phyloP scores from a whole-genome alignment of 1,284 basidiomycete genomes.

The Rhodotorula glutinis region DNA sequence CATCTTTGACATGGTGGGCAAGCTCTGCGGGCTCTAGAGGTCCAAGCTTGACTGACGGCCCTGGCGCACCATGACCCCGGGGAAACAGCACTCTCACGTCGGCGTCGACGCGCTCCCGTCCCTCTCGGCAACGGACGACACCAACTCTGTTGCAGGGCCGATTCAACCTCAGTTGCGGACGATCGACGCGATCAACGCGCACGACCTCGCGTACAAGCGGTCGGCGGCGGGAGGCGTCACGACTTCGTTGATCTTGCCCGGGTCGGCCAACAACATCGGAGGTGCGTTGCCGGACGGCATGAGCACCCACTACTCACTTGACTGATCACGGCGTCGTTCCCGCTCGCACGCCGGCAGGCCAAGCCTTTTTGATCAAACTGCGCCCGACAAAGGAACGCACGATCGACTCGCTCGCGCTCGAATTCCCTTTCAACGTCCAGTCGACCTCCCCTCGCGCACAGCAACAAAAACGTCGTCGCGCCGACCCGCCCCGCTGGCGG shows the following conservation, averaged over 20 bases:
- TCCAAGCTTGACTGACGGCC: no score
- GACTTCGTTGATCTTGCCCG: conserved; percentile 63
- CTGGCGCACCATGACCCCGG: no score
- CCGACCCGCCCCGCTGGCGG: conserved; percentile 18
- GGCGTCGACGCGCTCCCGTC: conserved; percentile 64
- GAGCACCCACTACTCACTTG: no score
- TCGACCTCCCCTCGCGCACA: conserved; percentile 50
- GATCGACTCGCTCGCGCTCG: conserved; percentile 62
- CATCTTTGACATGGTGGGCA: conserved; percentile 38
- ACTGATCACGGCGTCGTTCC: conserved; percentile 59
- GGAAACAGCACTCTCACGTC: conserved; percentile 70
- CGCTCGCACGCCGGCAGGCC: conserved; percentile 59
- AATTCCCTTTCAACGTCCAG: conserved; percentile 55
- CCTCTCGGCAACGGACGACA: conserved; percentile 52
- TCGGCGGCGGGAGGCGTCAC: conserved; percentile 67
- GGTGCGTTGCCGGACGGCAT: conserved; percentile 37
- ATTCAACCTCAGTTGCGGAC: conserved; percentile 60
- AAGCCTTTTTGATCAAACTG: conserved; percentile 67
- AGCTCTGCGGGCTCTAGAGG: no score
- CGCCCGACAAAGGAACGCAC: conserved; percentile 60
- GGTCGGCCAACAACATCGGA: conserved; percentile 62
- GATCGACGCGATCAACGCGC: conserved; percentile 62
- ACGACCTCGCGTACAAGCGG: conserved; percentile 59
- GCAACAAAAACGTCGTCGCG: conserved; percentile 19
- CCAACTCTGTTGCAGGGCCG: conserved; percentile 19